These are phyloP conservation scores for Diplodia scrobiculata DNA, from an alignment of 2,329 filamentous ascomycete genomes.

Conservation along the genomic window DNA sequence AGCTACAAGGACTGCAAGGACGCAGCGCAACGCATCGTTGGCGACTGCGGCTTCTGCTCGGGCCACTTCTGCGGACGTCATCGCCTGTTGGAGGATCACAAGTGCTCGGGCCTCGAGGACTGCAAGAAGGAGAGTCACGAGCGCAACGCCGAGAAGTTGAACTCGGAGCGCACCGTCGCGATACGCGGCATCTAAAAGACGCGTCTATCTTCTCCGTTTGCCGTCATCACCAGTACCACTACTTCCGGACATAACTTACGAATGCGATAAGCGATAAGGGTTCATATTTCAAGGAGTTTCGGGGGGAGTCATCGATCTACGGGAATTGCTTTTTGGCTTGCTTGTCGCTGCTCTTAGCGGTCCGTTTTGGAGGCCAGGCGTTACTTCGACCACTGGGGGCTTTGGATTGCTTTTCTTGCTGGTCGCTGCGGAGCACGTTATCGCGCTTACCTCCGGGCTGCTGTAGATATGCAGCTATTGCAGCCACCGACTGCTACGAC, in stretches of 20 bases:
- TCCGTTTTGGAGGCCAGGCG: conserved; percentile 26
- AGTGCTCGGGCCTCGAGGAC: conserved; percentile 88
- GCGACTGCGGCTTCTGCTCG: conserved; percentile 92
- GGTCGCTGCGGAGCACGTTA: conserved; percentile 8
- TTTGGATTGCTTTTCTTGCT: conserved; percentile 28
- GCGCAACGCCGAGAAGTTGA: conserved; percentile 87
- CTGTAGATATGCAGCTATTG: conserved; percentile 24
- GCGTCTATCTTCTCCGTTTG: not conserved
- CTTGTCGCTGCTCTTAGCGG: conserved; percentile 28
- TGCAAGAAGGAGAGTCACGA: conserved; percentile 98
- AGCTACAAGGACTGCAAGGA: conserved; percentile 87
- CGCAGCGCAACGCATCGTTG: conserved; percentile 86
- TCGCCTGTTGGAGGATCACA: conserved; percentile 89
- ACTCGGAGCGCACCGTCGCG: conserved; percentile 88
- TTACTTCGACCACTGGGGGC: conserved; percentile 23
- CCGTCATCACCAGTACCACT: conserved; percentile 5
- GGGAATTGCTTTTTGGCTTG: conserved; percentile 17
- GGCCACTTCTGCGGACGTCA: conserved; percentile 96
- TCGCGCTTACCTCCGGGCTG: conserved; percentile 16
- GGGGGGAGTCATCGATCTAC: conserved; percentile 15
- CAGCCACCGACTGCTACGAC: conserved; percentile 15
- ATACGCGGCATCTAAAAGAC: conserved; percentile 77
- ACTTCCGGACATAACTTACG: conserved; percentile 25
- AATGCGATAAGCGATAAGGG: conserved; percentile 22
- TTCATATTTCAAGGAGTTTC: conserved; percentile 20